Percentiles rank a stretch among this genome's conserved stretches.
Conservation (phyloP, 805 yeast genomes). For the Grigorovia transvaalensis region DNA sequence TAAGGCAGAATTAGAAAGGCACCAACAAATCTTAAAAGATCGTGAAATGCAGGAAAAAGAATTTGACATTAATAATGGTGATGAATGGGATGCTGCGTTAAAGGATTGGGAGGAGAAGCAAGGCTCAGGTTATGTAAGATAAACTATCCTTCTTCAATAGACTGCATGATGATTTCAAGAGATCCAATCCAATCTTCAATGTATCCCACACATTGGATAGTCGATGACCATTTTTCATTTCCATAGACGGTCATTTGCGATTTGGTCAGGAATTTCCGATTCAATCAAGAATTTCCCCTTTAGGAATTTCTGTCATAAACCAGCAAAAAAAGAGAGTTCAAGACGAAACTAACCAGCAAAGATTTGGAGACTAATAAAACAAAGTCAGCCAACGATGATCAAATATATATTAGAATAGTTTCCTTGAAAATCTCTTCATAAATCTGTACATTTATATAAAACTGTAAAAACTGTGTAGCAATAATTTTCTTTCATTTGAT, state of each 20-base stretch:
- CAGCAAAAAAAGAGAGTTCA: not conserved
- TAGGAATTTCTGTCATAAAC: not conserved
- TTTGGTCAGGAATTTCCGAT: not conserved
- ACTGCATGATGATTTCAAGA: not conserved
- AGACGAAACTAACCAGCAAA: not conserved
- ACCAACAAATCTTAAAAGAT: constrained; percentile 33
- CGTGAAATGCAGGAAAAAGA: constrained; percentile 33
- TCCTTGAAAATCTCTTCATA: not conserved
- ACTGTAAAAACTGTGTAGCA: not conserved
- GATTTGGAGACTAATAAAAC: not conserved
- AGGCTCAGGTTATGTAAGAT: constrained; percentile 22
- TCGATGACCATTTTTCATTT: too few relatives aligned
- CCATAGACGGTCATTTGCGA: not conserved
- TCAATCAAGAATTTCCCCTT: not conserved
- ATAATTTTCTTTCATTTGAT: not conserved
- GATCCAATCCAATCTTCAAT: too few relatives aligned
- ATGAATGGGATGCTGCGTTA: constrained; percentile 60
- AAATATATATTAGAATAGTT: not conserved
- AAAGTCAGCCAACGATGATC: not conserved
- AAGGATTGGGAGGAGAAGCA: constrained; percentile 46
- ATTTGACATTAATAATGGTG: constrained; percentile 51
- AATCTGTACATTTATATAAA: not conserved
- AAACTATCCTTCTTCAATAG: not conserved
- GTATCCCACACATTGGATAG: not conserved
- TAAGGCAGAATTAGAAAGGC: constrained; percentile 41